Evolutionary conservation across 257 asterid genomes (phyloP).

Genomic region (Nicotiana benthamiana): DNA sequence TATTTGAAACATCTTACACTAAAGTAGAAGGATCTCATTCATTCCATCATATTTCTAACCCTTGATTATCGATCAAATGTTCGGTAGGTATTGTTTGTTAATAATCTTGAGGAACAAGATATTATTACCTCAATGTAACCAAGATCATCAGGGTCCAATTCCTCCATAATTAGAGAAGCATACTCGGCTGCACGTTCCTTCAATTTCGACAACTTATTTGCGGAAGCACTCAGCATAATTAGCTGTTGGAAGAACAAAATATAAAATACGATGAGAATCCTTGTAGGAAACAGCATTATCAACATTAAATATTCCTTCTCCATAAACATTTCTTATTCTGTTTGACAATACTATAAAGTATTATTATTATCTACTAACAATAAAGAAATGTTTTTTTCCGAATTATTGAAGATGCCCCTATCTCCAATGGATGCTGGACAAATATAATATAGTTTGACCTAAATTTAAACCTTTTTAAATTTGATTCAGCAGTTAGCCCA

Average conservation of each 20-base stretch:
- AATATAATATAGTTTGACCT: constrained; percentile 32
- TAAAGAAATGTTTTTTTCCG: background rate
- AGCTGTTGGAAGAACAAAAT: constrained; percentile 38
- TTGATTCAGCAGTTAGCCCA: constrained; percentile 5
- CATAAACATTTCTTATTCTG: background rate
- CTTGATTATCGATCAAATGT: background rate
- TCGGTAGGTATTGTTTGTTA: background rate
- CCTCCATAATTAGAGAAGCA: constrained; percentile 85
- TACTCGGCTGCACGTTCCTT: constrained; percentile 85
- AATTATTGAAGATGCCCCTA: background rate
- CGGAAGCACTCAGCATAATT: constrained; percentile 85
- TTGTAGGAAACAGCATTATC: background rate
- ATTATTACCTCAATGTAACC: constrained; percentile 81
- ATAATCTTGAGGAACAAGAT: background rate
- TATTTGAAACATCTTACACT: no score
- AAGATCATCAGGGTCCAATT: constrained; percentile 72
- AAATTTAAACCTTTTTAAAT: background rate
- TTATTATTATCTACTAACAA: no score
- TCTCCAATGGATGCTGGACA: background rate
- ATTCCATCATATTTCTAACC: no score
- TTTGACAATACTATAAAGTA: background rate
- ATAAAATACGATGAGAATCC: background rate
- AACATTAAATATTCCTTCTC: background rate
- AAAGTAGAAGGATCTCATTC: no score
- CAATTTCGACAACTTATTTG: constrained; percentile 77